A percentile compares a stretch with the other conserved stretches of the same genome.
phyloP scores from a whole-genome alignment of 331 rosid species.

The Arachis monticola region DNA sequence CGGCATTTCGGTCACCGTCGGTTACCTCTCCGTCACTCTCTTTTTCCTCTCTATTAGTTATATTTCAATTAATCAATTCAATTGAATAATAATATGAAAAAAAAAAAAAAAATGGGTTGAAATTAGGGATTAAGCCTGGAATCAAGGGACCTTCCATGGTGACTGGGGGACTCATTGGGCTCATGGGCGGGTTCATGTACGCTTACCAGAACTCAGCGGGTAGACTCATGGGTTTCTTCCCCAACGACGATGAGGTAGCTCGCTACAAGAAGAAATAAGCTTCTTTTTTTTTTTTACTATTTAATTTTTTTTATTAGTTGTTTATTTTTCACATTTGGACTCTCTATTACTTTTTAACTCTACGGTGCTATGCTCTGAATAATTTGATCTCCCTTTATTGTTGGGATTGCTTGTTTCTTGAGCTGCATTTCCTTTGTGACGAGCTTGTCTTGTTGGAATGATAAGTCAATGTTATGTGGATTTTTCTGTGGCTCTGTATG shows the following conservation, averaged over 20 bases:
- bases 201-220: conserved; percentile 96
- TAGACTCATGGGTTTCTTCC: conserved; percentile 91
- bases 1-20: conserved; percentile 65
- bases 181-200: conserved; percentile 97
- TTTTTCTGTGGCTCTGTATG: not conserved
- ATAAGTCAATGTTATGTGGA: not conserved
- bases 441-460: conserved; percentile 21
- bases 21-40: conserved; percentile 55
- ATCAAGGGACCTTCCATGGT: conserved; percentile 96
- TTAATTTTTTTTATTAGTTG: not conserved
- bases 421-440: conserved; percentile 2
- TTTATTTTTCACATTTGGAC: not conserved
- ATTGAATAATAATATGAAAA: not conserved
- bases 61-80: not conserved
- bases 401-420: not conserved
- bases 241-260: conserved; percentile 88
- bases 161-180: conserved; percentile 87
- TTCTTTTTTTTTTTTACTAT: no score
- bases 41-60: not conserved
- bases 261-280: conserved; percentile 71
- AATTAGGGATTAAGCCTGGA: conserved; percentile 88
- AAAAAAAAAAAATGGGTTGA: conserved; percentile 4
- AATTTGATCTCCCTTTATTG: conserved; percentile 28
- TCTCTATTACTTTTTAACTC: not conserved
- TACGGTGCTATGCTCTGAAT: conserved; percentile 11